Conservation (phyloP, 176 grass and related monocot genomes). For the Pontederia crassipes region DNA sequence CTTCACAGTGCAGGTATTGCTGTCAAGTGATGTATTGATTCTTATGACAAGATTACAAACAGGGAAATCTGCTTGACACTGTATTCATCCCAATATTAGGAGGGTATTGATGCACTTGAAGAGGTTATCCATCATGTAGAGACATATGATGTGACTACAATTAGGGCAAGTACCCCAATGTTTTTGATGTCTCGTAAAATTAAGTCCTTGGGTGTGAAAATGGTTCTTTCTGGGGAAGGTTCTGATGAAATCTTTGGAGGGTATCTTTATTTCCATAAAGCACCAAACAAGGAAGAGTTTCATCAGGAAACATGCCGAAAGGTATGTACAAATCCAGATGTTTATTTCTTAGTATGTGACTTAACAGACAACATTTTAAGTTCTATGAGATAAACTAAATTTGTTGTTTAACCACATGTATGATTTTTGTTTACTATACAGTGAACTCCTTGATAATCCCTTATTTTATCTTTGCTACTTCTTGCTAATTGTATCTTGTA, state of each 20-base stretch:
- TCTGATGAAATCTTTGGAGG: slow-evolving; percentile 98
- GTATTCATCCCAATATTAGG: slow-evolving; percentile 37
- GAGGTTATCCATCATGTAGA: slow-evolving; percentile 94
- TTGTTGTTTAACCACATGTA: no score
- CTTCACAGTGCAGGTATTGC: slow-evolving; percentile 85
- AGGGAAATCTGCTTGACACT: not conserved
- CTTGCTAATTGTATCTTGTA: no score
- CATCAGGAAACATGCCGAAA: slow-evolving; percentile 88
- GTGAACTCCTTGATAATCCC: no score
- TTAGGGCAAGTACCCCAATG: slow-evolving; percentile 96
- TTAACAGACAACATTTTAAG: no score
- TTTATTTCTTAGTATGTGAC: not conserved
- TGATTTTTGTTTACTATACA: no score
- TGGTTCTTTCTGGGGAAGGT: slow-evolving; percentile 98
- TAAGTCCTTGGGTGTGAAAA: slow-evolving; percentile 95
- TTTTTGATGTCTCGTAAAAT: slow-evolving; percentile 99
- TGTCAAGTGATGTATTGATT: not conserved
- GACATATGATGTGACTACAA: slow-evolving; percentile 86
- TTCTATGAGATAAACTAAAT: no score
- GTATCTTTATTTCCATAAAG: slow-evolving; percentile 97
- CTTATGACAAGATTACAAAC: no score
- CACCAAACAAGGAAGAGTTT: slow-evolving; percentile 96
- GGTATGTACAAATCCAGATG: slow-evolving; percentile 25
- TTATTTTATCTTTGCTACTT: no score
- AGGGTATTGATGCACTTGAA: slow-evolving; percentile 90